phyloP scores from a whole-genome alignment of 352 stramenopile genomes.

The Blastocystis sp. region DNA sequence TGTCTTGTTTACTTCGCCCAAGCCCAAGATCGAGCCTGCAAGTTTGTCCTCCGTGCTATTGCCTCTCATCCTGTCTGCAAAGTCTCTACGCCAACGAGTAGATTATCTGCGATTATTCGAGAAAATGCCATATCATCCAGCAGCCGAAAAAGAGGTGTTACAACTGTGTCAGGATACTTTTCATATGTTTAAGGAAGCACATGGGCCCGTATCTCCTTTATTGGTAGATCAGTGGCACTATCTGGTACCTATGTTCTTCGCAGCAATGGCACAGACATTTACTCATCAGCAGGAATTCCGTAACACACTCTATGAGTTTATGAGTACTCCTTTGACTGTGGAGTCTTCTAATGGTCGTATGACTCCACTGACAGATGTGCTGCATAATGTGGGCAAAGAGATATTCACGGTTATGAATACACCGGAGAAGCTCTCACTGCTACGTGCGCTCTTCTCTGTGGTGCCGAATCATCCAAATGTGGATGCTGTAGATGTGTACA shows the following conservation, averaged over 20 bases:
- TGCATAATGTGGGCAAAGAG: not conserved
- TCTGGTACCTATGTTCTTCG: not conserved
- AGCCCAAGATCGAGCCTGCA: not conserved
- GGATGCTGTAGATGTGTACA: conserved; percentile 26
- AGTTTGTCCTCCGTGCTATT: not conserved
- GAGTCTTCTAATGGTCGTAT: not conserved
- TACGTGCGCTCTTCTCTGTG: not conserved
- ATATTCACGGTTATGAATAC: conserved; percentile 33
- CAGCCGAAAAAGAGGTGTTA: not conserved
- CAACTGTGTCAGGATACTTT: not conserved
- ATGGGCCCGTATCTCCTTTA: not conserved
- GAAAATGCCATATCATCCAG: not conserved
- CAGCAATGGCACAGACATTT: conserved; percentile 7
- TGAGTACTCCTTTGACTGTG: not conserved
- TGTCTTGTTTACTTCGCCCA: not conserved
- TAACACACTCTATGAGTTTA: not conserved
- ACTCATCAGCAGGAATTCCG: not conserved
- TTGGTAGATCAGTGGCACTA: not conserved
- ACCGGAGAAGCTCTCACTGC: not conserved
- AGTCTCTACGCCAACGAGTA: not conserved
- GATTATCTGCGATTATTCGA: not conserved
- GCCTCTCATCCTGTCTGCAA: not conserved
- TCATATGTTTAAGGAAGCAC: not conserved
- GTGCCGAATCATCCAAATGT: not conserved
- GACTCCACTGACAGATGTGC: not conserved